A percentile compares a stretch with the other conserved stretches of the same genome.
Conservation (phyloP, 2,329 filamentous ascomycete species). For the Ophiostoma tasmaniense region DNA sequence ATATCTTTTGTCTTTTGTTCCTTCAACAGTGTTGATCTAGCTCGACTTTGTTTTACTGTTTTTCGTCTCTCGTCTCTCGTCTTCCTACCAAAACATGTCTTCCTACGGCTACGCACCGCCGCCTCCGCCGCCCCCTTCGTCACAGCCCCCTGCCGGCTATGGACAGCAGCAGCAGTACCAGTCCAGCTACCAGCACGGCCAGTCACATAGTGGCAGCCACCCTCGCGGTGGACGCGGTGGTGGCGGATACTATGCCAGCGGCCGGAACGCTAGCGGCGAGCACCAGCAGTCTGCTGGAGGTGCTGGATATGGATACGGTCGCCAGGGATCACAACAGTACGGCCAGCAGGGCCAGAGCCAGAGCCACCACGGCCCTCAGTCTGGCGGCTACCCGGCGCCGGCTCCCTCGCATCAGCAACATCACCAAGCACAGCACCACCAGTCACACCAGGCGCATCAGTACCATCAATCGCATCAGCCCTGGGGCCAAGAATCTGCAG, state of each 20-base stretch:
- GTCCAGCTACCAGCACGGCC: slow-evolving; percentile 27
- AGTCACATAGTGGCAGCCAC: slow-evolving; percentile 16
- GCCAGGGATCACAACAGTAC: slow-evolving; percentile 26
- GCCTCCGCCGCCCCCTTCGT: slow-evolving; percentile 42
- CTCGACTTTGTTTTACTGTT: not conserved
- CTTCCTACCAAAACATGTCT: slow-evolving; percentile 32
- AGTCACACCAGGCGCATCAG: slow-evolving; percentile 9
- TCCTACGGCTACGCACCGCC: slow-evolving; percentile 48
- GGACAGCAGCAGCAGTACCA: slow-evolving; percentile 29
- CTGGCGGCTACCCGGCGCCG: slow-evolving; percentile 24
- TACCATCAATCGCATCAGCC: slow-evolving; percentile 28
- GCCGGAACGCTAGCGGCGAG: slow-evolving; percentile 37
- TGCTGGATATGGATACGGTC: slow-evolving; percentile 34
- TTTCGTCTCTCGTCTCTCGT: not conserved
- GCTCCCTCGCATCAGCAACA: slow-evolving; percentile 31
- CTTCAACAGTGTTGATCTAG: slow-evolving; percentile 5
- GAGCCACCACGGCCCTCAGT: slow-evolving; percentile 26
- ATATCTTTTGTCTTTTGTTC: not conserved
- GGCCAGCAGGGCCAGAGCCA: slow-evolving; percentile 20
- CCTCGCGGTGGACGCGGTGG: slow-evolving; percentile 32
- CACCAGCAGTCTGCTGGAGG: slow-evolving; percentile 25
- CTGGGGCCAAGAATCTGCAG: slow-evolving; percentile 33
- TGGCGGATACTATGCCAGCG: slow-evolving; percentile 31
- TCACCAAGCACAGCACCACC: slow-evolving; percentile 36
- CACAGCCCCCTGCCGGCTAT: slow-evolving; percentile 31